Evolutionary conservation across 306 rosid species (phyloP).

Genomic region (Mimosa pudica): DNA sequence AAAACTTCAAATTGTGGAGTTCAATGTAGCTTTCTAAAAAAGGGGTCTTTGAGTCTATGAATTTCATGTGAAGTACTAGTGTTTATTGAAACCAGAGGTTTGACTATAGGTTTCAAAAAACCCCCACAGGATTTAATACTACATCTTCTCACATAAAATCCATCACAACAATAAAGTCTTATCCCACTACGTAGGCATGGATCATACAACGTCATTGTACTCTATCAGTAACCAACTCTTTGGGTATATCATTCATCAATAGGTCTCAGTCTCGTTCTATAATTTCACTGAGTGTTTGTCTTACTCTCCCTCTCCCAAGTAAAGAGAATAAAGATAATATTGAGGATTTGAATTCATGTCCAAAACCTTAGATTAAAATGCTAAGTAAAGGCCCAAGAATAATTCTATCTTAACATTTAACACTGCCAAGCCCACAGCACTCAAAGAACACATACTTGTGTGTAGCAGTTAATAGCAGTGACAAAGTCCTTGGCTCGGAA

Average conservation of each 20-base stretch:
- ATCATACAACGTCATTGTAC: too few relatives aligned
- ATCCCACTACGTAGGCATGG: too few relatives aligned
- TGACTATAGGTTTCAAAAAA: not conserved
- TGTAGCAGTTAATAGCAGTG: constrained; percentile 81
- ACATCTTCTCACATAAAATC: not conserved
- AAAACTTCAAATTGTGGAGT: not conserved
- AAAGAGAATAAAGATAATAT: not conserved
- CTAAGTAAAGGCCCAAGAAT: not conserved
- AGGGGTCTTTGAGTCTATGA: not conserved
- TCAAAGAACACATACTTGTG: constrained; percentile 60
- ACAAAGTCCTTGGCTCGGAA: constrained; percentile 79
- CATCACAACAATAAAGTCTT: not conserved
- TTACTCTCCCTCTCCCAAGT: too few relatives aligned
- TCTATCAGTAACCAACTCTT: too few relatives aligned
- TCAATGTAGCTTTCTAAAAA: not conserved
- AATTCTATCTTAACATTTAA: not conserved
- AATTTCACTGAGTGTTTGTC: too few relatives aligned
- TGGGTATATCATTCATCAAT: too few relatives aligned
- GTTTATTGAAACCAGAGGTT: not conserved
- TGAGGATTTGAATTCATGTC: not conserved
- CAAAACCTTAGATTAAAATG: not conserved
- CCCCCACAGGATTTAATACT: not conserved
- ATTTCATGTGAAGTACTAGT: not conserved
- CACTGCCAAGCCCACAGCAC: constrained; percentile 22
- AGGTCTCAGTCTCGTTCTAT: too few relatives aligned